Percentiles rank a stretch among this genome's conserved stretches.
These are phyloP conservation scores for Leucocoprinus sp. DNA, from an alignment of 768 basidiomycete genomes.

Conservation along the genomic window DNA sequence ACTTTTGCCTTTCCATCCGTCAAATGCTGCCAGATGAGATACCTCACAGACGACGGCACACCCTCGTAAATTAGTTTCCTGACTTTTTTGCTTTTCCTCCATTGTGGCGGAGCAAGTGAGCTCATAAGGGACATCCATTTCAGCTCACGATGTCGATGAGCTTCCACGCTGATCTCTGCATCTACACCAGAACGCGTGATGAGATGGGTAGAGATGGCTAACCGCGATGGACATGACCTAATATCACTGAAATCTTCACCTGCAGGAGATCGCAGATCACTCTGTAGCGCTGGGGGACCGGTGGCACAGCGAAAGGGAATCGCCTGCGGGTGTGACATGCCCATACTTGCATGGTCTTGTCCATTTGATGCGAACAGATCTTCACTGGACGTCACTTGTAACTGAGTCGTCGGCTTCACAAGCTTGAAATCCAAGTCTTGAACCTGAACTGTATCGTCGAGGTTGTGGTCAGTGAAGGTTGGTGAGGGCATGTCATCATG, in stretches of 20 bases:
- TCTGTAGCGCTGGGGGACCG: conserved; percentile 35
- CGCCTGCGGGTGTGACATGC: conserved; percentile 14
- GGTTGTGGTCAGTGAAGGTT: background rate
- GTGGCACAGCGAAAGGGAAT: conserved; percentile 26
- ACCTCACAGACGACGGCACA: conserved; percentile 77
- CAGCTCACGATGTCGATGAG: conserved; percentile 67
- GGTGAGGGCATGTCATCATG: conserved; percentile 24
- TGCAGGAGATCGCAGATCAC: conserved; percentile 18
- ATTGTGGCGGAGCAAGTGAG: conserved; percentile 46
- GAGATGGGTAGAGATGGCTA: background rate
- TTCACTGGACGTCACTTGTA: conserved; percentile 40
- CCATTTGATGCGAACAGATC: conserved; percentile 38
- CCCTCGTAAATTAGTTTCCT: conserved; percentile 67
- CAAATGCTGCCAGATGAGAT: conserved; percentile 76
- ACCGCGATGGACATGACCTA: conserved; percentile 2
- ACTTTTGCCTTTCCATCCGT: conserved; percentile 68
- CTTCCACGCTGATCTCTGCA: conserved; percentile 39
- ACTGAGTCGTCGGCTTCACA: conserved; percentile 43
- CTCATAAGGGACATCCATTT: conserved; percentile 69
- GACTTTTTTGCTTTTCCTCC: conserved; percentile 74
- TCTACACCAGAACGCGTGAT: conserved; percentile 17
- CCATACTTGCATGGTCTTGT: conserved; percentile 26
- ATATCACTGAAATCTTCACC: conserved; percentile 6
- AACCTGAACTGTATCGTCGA: conserved; percentile 38
- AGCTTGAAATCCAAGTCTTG: conserved; percentile 80